Conservation (phyloP, 1,284 basidiomycete genomes). For the Cutaneotrichosporon dermatis region DNA sequence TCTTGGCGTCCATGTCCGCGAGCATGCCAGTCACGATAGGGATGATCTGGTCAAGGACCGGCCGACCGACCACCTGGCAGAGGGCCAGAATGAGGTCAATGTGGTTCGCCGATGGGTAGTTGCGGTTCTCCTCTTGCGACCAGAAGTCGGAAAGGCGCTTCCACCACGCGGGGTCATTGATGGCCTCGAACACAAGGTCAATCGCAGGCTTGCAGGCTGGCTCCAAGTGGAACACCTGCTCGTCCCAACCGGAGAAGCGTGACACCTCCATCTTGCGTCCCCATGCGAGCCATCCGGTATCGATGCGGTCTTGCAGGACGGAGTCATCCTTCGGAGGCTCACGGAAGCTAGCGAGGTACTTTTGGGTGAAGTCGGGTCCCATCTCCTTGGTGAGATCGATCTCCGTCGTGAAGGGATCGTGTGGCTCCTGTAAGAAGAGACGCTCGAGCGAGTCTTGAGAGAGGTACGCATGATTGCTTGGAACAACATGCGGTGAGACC, state of each 20-base stretch:
- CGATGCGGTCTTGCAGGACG: conserved; percentile 63
- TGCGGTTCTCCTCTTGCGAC: conserved; percentile 47
- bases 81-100: conserved; percentile 53
- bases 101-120: conserved; percentile 47
- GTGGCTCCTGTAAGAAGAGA: conserved; percentile 74
- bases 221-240: conserved; percentile 64
- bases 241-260: conserved; percentile 52
- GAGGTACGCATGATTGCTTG: conserved; percentile 80
- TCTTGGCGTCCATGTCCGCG: conserved; percentile 40
- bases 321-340: conserved; percentile 44
- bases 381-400: conserved; percentile 51
- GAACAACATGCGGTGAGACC: conserved; percentile 70
- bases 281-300: conserved; percentile 85
- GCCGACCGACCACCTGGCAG: conserved; percentile 49
- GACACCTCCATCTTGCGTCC: conserved; percentile 68
- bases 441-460: conserved; percentile 58
- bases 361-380: conserved; percentile 53
- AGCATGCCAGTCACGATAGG: conserved; percentile 41
- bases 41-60: conserved; percentile 33
- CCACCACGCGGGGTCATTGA: conserved; percentile 61
- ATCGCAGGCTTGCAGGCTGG: conserved; percentile 59
- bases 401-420: conserved; percentile 63
- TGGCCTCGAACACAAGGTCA: conserved; percentile 55
- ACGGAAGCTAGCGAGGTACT: conserved; percentile 54
- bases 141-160: conserved; percentile 39